Base-by-base conservation (phyloP, 805 yeast species). In the Ogataea kodamae region DNA sequence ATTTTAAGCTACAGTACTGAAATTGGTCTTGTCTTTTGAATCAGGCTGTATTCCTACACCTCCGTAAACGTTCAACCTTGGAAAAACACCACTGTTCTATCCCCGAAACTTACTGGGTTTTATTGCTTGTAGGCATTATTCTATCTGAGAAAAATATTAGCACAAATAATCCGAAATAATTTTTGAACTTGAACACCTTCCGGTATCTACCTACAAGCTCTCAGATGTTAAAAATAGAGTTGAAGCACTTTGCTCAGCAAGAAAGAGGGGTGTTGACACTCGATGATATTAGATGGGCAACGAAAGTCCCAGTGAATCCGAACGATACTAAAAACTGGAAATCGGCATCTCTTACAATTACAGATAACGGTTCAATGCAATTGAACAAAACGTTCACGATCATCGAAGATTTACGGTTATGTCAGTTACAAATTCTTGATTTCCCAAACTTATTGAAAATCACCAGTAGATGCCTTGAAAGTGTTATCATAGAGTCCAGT, bases 401-500 rank as follows among this genome's bases (percentile, higher is more conserved):
- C 19, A 42, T 56, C 4, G 18, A 43, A 5, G 40, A 46, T 26
- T 37, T 63, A 6, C 64, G 59, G 8, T 45, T 52, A 18, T 59
- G 64, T 28, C 33, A 48, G 10, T 30, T 62, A 1, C 49, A 50
- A 27, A 27, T 59, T 3, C 44, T 47, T 26, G 23, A 40, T 9
- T 13, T 35, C 15, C 23, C 36, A 6, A 37, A 68, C 62, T 19
- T 76, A 63, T 45, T 74, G 9, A 67, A 61, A 39, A 50, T 74
- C 14, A 59, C 62, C 21, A 61, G 73, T 1, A 59, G 43, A 61
- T 61, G 39, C 53, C 59, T 46, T 39, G 65, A 48, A 49, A 62
- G 43, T 46, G 34, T 43, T 11, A 52, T 15, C 28, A 30, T 53
- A 13, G 50, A 62, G 35, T 14, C 37, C 3, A 6, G 3, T 9